Evolutionary conservation across 176 grass and related monocot genomes (phyloP).

Genomic region (Zea mays): DNA sequence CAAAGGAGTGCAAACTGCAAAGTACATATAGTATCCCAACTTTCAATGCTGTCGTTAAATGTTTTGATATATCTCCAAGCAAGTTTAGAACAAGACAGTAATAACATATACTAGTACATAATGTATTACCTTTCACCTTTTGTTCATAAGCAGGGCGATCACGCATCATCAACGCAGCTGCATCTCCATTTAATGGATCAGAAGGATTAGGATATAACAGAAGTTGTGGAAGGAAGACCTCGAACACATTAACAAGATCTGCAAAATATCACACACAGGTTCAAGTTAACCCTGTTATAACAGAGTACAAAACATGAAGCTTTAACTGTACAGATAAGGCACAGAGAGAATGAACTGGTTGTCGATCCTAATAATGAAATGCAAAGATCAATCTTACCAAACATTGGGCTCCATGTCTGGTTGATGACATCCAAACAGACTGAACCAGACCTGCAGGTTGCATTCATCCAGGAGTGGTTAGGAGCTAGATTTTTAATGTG

Average conservation of each 20-base stretch:
- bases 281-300: slow-evolving; percentile 10
- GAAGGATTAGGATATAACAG: slow-evolving; percentile 92
- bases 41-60: not conserved
- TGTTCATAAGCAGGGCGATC: slow-evolving; percentile 86
- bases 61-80: not conserved
- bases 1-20: slow-evolving; percentile 14
- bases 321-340: not conserved
- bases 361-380: slow-evolving; percentile 10
- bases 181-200: slow-evolving; percentile 95
- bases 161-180: slow-evolving; percentile 94
- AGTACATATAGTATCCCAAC: not conserved
- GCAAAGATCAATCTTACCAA: slow-evolving; percentile 53
- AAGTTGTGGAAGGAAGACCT: slow-evolving; percentile 92
- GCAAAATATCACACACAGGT: slow-evolving; percentile 2
- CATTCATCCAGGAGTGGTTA: not conserved
- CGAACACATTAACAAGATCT: slow-evolving; percentile 98
- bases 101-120: not conserved
- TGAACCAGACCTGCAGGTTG: slow-evolving; percentile 83
- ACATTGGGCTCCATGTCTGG: slow-evolving; percentile 99
- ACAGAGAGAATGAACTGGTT: not conserved
- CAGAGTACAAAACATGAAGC: not conserved
- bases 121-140: slow-evolving; percentile 75
- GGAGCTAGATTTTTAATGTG: not conserved
- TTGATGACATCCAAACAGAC: slow-evolving; percentile 99
- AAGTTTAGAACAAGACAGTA: not conserved